Evolutionary conservation across 2,329 filamentous ascomycete species (phyloP).

Genomic region (Thelonectria rubi): DNA sequence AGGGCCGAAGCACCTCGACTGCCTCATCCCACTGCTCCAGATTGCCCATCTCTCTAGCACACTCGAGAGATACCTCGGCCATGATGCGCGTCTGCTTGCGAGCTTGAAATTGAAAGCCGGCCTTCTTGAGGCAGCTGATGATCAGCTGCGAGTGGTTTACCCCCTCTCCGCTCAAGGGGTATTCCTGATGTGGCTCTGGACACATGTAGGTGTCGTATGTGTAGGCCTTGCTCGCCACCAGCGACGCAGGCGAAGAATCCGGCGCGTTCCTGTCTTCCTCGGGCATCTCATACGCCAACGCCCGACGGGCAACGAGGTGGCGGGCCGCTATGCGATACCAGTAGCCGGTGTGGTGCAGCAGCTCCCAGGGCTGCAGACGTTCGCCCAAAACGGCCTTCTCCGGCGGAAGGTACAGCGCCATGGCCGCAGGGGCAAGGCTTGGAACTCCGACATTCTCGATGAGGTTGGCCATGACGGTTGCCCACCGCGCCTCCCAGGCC

Average conservation of each 20-base stretch:
- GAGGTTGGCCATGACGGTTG: constrained; percentile 68
- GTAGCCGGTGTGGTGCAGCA: constrained; percentile 72
- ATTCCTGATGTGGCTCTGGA: constrained; percentile 69
- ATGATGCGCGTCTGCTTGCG: constrained; percentile 62
- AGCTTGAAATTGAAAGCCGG: constrained; percentile 62
- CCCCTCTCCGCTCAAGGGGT: constrained; percentile 59
- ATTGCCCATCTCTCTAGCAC: constrained; percentile 63
- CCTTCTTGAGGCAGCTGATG: constrained; percentile 60
- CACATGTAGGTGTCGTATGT: constrained; percentile 74
- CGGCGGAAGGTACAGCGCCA: constrained; percentile 60
- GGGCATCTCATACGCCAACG: constrained; percentile 64
- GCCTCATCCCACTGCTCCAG: constrained; percentile 62
- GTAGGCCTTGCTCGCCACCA: constrained; percentile 60
- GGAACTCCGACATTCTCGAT: constrained; percentile 63
- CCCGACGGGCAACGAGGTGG: constrained; percentile 63
- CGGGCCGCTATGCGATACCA: constrained; percentile 70
- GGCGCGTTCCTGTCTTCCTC: constrained; percentile 65
- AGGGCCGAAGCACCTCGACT: constrained; percentile 61
- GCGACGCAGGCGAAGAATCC: constrained; percentile 56
- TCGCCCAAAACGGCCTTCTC: constrained; percentile 69
- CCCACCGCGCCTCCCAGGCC: constrained; percentile 87
- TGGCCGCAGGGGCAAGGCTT: constrained; percentile 57
- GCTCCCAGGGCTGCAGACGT: constrained; percentile 69
- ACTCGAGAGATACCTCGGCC: constrained; percentile 66
- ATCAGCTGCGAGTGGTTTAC: constrained; percentile 66